Percentiles rank a stretch among this genome's conserved stretches.
These are phyloP conservation scores for Beauveria scarabaeidicola DNA, from an alignment of 2,329 filamentous ascomycete genomes.

Conservation along the genomic window DNA sequence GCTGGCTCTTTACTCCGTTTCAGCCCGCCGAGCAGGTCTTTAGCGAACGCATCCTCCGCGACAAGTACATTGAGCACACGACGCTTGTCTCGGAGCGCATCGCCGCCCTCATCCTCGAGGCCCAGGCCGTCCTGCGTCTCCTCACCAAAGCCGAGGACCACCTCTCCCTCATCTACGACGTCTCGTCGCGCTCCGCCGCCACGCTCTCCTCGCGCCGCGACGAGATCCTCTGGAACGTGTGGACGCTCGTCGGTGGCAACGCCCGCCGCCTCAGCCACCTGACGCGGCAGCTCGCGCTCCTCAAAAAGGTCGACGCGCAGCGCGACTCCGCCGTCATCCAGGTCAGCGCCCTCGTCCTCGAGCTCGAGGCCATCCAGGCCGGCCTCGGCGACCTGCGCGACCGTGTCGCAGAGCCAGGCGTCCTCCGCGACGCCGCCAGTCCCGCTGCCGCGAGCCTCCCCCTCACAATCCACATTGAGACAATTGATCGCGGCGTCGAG, in stretches of 20 bases:
- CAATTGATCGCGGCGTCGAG: slow-evolving; percentile 64
- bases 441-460: slow-evolving; percentile 37
- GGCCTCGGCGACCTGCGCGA: slow-evolving; percentile 65
- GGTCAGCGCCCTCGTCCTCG: slow-evolving; percentile 60
- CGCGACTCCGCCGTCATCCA: slow-evolving; percentile 57
- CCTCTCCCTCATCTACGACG: slow-evolving; percentile 60
- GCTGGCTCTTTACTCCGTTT: slow-evolving; percentile 53
- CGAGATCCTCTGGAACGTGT: slow-evolving; percentile 60
- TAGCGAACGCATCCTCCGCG: slow-evolving; percentile 51
- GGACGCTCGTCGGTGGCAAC: slow-evolving; percentile 69
- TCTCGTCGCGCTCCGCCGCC: slow-evolving; percentile 56
- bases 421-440: slow-evolving; percentile 38
- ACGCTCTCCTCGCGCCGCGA: slow-evolving; percentile 51
- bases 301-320: slow-evolving; percentile 59
- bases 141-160: slow-evolving; percentile 62
- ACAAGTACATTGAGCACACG: slow-evolving; percentile 70
- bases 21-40: slow-evolving; percentile 41
- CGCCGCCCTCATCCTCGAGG: slow-evolving; percentile 56
- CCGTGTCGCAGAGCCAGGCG: slow-evolving; percentile 57
- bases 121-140: slow-evolving; percentile 56
- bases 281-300: slow-evolving; percentile 53
- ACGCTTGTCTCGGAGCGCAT: slow-evolving; percentile 63
- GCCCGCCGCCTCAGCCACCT: slow-evolving; percentile 50
- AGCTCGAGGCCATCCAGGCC: slow-evolving; percentile 64
- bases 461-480: slow-evolving; percentile 65